Conservation (phyloP, 441 rosid genomes). For the Pelargonium citronellum region DNA sequence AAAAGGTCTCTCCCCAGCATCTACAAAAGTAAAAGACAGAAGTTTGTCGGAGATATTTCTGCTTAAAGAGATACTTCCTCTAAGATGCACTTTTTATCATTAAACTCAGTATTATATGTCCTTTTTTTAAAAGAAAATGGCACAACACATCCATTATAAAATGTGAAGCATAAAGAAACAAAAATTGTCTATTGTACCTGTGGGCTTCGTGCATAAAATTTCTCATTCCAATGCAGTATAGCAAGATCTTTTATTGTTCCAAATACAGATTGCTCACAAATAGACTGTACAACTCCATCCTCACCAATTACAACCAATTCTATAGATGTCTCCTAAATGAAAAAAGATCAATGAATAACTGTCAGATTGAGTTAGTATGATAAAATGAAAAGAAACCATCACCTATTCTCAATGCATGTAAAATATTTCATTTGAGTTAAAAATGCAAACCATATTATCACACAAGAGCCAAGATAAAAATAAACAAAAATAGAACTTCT, state of each 20-base stretch:
- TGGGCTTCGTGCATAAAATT: slow-evolving; percentile 34
- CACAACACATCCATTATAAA: not conserved
- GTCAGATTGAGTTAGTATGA: slow-evolving; percentile 2
- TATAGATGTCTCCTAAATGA: slow-evolving; percentile 79
- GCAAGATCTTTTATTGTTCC: slow-evolving; percentile 86
- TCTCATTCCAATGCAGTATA: slow-evolving; percentile 59
- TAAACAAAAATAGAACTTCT: not conserved
- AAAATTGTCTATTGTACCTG: slow-evolving; percentile 37
- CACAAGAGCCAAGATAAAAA: not conserved
- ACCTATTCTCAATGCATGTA: not conserved
- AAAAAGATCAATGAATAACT: slow-evolving; percentile 22
- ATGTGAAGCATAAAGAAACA: slow-evolving; percentile 14
- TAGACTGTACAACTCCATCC: slow-evolving; percentile 71
- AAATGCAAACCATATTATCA: too few relatives aligned
- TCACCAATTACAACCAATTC: slow-evolving; percentile 70
- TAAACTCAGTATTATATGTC: not conserved
- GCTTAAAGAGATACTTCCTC: slow-evolving; percentile 8
- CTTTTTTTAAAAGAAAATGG: slow-evolving; percentile 8
- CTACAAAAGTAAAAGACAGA: slow-evolving; percentile 31
- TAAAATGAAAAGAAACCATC: not conserved
- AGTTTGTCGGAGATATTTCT: slow-evolving; percentile 14
- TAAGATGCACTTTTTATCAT: slow-evolving; percentile 13
- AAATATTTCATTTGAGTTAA: not conserved
- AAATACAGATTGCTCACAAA: slow-evolving; percentile 81
- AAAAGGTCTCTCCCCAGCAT: slow-evolving; percentile 71